A percentile compares a stretch with the other conserved stretches of the same genome.
Conservation (phyloP, 2,329 filamentous ascomycete genomes). For the Ploettnerulaceae sp. region DNA sequence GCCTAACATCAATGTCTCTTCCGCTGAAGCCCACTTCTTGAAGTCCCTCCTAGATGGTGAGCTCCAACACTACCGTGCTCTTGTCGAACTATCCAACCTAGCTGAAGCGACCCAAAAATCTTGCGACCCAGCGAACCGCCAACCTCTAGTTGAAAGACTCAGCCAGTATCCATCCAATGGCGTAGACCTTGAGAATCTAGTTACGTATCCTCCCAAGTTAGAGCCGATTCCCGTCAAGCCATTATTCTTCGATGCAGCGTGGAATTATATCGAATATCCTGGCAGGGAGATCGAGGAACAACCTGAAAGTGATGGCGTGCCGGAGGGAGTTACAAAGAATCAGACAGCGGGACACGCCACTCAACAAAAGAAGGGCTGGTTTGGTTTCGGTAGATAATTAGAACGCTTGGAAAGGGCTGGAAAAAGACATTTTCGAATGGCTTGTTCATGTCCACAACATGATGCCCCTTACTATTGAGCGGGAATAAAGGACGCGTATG, state of each 20-base stretch:
- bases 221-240: conserved; percentile 87
- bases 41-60: conserved; percentile 61
- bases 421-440: background rate
- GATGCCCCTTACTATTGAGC: no score
- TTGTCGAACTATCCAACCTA: conserved; percentile 75
- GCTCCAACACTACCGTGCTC: conserved; percentile 74
- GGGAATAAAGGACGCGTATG: no score
- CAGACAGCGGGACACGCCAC: conserved; percentile 36
- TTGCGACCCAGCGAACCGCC: conserved; percentile 25
- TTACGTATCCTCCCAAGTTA: conserved; percentile 80
- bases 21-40: conserved; percentile 54
- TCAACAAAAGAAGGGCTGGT: conserved; percentile 68
- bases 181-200: conserved; percentile 73
- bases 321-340: conserved; percentile 27
- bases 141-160: conserved; percentile 70
- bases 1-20: conserved; percentile 63
- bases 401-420: background rate
- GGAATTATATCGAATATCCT: conserved; percentile 95
- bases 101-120: conserved; percentile 35
- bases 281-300: conserved; percentile 44
- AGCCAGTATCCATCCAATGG: conserved; percentile 65
- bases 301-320: conserved; percentile 18
- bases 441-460: background rate
- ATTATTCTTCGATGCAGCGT: conserved; percentile 91
- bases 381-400: conserved; percentile 54